These are phyloP conservation scores for Plenodomus tracheiphilus DNA, from an alignment of 2,329 filamentous ascomycete genomes.

Conservation along the genomic window DNA sequence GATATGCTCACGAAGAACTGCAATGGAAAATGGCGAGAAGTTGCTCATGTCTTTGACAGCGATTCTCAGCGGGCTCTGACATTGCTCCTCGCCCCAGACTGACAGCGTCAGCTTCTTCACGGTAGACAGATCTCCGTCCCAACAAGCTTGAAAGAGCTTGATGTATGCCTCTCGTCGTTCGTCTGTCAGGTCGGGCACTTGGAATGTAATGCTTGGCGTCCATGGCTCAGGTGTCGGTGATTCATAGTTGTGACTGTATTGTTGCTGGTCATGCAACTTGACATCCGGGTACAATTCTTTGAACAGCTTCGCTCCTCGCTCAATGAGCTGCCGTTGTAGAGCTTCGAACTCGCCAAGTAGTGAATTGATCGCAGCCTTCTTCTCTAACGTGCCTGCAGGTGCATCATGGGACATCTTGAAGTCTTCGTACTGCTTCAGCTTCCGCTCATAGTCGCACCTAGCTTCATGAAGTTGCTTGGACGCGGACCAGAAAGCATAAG, in stretches of 20 bases:
- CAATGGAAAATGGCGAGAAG: constrained; percentile 68
- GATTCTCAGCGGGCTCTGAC: constrained; percentile 61
- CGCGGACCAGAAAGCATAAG: constrained; percentile 63
- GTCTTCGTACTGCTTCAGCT: constrained; percentile 36
- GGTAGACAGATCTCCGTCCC: constrained; percentile 67
- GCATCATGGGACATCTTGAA: constrained; percentile 18
- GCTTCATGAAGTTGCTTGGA: constrained; percentile 47
- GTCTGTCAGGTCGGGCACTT: constrained; percentile 54
- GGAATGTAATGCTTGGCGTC: constrained; percentile 48
- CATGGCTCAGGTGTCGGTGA: constrained; percentile 20
- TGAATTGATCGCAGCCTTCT: constrained; percentile 58
- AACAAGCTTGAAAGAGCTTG: constrained; percentile 72
- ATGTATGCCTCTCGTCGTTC: constrained; percentile 63
- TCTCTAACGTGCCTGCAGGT: constrained; percentile 51
- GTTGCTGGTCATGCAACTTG: not conserved
- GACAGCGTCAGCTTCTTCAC: constrained; percentile 68
- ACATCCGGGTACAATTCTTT: constrained; percentile 61
- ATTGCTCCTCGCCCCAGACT: constrained; percentile 57
- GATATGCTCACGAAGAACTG: constrained; percentile 67
- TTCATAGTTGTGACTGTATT: not conserved
- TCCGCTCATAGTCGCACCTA: constrained; percentile 42
- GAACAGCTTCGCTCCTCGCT: constrained; percentile 68
- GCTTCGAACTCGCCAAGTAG: constrained; percentile 57
- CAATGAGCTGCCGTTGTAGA: constrained; percentile 59
- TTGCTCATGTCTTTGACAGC: constrained; percentile 57